Percentiles rank a stretch among this genome's conserved stretches.
These are phyloP conservation scores for Aureobasidium zeae DNA, from an alignment of 2,329 filamentous ascomycete genomes.

Conservation along the genomic window DNA sequence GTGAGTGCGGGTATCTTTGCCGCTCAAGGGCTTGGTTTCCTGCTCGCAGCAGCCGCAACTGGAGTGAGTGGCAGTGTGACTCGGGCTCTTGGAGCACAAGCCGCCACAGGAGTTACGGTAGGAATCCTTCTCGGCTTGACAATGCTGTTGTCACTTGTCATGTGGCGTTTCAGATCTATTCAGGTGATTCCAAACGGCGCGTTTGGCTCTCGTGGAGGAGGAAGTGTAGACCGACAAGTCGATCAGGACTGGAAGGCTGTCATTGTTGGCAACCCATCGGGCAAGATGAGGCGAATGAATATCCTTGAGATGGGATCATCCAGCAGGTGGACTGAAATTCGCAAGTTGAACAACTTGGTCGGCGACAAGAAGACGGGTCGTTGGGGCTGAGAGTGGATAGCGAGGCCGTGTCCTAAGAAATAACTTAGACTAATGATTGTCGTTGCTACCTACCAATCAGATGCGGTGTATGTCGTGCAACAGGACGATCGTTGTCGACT, in stretches of 20 bases:
- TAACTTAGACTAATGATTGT: too few species aligned
- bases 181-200: constrained; percentile 58
- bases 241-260: constrained; percentile 55
- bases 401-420: too few species aligned
- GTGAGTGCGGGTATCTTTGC: constrained; percentile 62
- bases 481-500: too few species aligned
- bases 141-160: constrained; percentile 50
- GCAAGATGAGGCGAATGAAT: constrained; percentile 60
- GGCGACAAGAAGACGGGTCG: constrained; percentile 12
- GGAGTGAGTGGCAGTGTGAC: constrained; percentile 59
- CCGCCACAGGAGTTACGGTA: constrained; percentile 59
- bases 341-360: constrained; percentile 37
- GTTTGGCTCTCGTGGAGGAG: constrained; percentile 44
- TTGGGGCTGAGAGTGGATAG: background rate
- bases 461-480: too few species aligned
- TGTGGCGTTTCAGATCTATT: constrained; percentile 56
- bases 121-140: constrained; percentile 58
- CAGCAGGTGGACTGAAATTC: constrained; percentile 65
- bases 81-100: constrained; percentile 56
- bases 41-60: constrained; percentile 59
- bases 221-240: constrained; percentile 32
- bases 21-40: constrained; percentile 59
- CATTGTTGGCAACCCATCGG: constrained; percentile 62
- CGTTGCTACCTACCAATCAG: too few species aligned
- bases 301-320: constrained; percentile 59